A percentile compares a stretch with the other conserved stretches of the same genome.
Conservation (phyloP, 495 filamentous ascomycete species). For the Articulospora tetracladia region DNA sequence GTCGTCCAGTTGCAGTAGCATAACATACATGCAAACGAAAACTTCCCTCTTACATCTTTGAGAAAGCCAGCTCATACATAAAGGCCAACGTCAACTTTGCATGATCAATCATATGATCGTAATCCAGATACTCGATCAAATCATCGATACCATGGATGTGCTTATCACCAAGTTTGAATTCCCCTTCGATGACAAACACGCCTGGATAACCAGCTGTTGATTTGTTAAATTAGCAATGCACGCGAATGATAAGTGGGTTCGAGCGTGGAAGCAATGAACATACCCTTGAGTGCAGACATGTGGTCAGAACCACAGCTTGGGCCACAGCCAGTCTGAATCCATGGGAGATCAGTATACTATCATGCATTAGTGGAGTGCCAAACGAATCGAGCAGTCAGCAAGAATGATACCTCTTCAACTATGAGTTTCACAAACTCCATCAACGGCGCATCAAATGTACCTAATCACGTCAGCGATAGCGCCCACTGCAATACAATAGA, state of each 20-base stretch:
- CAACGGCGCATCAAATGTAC: background rate
- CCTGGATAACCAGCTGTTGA: background rate
- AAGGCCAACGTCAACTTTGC: background rate
- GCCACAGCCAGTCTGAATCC: slow-evolving; percentile 2
- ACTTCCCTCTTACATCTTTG: slow-evolving; percentile 1
- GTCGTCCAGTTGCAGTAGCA: too few species aligned
- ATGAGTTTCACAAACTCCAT: slow-evolving; percentile 6
- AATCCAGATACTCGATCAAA: slow-evolving; percentile 2
- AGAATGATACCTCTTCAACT: slow-evolving; percentile 1
- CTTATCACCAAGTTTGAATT: background rate
- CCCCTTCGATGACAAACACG: background rate
- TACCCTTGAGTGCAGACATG: background rate
- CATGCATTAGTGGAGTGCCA: background rate
- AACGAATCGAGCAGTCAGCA: too few species aligned
- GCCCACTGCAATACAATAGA: too few species aligned
- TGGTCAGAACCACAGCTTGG: slow-evolving; percentile 1
- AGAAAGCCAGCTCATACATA: slow-evolving; percentile 5
- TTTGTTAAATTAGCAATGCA: too few species aligned
- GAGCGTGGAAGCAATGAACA: too few species aligned
- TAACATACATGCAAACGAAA: too few species aligned
- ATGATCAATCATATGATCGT: slow-evolving; percentile 3
- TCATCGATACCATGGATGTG: background rate
- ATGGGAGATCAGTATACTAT: slow-evolving; percentile 1
- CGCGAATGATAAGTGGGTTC: too few species aligned
- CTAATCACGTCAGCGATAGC: background rate